Percentiles rank a stretch among this genome's conserved stretches.
Evolutionary conservation across 352 stramenopile species (phyloP).

Genomic region (Globisporangium canariense): DNA sequence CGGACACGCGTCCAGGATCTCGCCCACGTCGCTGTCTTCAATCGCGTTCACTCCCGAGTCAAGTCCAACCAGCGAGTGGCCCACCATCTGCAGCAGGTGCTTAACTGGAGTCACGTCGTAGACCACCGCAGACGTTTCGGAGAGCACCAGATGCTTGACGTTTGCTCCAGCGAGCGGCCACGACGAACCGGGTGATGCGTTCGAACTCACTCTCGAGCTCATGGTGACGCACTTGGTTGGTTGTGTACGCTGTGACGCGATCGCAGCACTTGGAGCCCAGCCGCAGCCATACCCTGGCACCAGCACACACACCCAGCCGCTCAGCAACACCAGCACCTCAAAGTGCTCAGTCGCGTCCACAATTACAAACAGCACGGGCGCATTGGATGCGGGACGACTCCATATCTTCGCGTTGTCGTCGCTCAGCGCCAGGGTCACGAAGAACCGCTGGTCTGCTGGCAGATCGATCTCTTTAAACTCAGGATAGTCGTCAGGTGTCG

Average conservation of each 20-base stretch:
- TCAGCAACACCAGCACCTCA: slow-evolving; percentile 1
- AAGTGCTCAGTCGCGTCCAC: background rate
- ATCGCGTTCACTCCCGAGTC: background rate
- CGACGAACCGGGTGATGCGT: background rate
- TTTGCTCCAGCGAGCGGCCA: background rate
- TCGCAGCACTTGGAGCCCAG: background rate
- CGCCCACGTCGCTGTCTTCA: background rate
- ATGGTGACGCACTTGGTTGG: background rate
- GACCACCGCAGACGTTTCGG: no score
- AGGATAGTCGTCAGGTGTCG: background rate
- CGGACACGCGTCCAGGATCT: background rate
- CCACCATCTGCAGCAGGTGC: background rate
- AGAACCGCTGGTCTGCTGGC: background rate
- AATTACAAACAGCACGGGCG: background rate
- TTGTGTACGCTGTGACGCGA: background rate
- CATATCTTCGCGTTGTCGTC: background rate
- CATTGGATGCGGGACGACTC: background rate
- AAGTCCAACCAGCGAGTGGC: background rate
- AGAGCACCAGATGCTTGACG: background rate
- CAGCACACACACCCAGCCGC: background rate
- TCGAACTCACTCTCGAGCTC: background rate
- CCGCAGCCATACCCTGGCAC: background rate
- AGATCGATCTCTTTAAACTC: background rate
- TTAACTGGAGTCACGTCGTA: background rate
- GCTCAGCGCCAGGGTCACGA: background rate